Percentiles rank a stretch among this genome's conserved stretches.
phyloP scores from a whole-genome alignment of 108 stramenopile species.

The Cafeteria roenbergensis region DNA sequence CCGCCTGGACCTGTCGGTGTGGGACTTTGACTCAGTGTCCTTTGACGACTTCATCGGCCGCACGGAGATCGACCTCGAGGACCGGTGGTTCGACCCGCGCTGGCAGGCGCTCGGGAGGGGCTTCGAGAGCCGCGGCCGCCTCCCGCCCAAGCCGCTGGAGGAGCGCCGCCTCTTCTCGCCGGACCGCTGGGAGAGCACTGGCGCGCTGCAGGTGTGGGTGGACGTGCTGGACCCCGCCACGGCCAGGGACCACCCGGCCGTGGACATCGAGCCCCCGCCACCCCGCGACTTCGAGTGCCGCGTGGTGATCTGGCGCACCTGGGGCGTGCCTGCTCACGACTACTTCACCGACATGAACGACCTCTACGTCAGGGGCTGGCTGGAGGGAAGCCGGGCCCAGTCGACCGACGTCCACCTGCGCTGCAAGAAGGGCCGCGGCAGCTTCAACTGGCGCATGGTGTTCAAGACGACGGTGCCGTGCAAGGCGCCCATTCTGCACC shows the following conservation, averaged over 20 bases:
- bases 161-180: constrained; percentile 8
- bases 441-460: constrained; percentile 51
- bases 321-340: constrained; percentile 15
- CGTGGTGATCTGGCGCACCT: constrained; percentile 26
- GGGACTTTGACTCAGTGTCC: constrained; percentile 36
- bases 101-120: constrained; percentile 36
- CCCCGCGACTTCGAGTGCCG: constrained; percentile 33
- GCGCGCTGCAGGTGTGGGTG: background rate
- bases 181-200: background rate
- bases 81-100: constrained; percentile 45
- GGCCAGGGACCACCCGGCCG: constrained; percentile 26
- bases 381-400: constrained; percentile 37
- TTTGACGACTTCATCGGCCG: constrained; percentile 45
- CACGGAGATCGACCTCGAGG: constrained; percentile 50
- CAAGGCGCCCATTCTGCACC: constrained; percentile 38
- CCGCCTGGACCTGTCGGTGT: constrained; percentile 27
- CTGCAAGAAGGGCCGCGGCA: constrained; percentile 38
- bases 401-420: constrained; percentile 55
- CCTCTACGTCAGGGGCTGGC: constrained; percentile 34
- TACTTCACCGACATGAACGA: constrained; percentile 33
- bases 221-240: constrained; percentile 35
- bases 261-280: constrained; percentile 31
- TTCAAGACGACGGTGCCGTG: constrained; percentile 30
- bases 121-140: constrained; percentile 10
- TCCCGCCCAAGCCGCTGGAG: constrained; percentile 18